Evolutionary conservation across 2,329 filamentous ascomycete species (phyloP), one percentile per base, ranked within the genome.

Genomic region (Fusarium sp.): DNA sequence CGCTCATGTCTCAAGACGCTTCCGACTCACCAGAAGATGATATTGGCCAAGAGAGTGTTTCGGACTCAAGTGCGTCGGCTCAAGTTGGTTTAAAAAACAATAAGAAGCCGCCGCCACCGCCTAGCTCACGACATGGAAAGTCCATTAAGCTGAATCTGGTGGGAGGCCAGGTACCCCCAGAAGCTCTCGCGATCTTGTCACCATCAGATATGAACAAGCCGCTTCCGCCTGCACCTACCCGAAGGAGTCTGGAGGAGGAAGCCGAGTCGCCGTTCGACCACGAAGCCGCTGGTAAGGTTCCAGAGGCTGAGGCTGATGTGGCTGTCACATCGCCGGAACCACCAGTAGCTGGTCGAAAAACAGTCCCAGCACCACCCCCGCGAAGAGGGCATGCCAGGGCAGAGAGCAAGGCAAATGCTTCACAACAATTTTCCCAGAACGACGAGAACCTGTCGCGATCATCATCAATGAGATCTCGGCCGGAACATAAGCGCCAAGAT

Each of bases 101-200:
- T 41, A 92, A 91, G 76, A 90, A 88, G 79, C 88, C 88, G 68
- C 91, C 91, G 16, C 92, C 92, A 9, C 92, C 92, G 24, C 85
- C 85, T 13, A 93, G 87, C 76, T 94, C 91, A 54, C 88, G 92
- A 58, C 92, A 94, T 80, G 93, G 93, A 7, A 94, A 91, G 79
- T 85, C 90, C 20, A 91, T 95, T 69, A 88, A 85, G 70, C 82
- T 45, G 81, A 81, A 80, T 55, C 77, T 84, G 62, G 71, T 82
- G 76, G 61, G 63, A 22, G 52, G 43, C 3, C 45, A 80, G 77
- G 76, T 79, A 69, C 60, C 67, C 34, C 38, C 62, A 3, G 70
- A 69, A 54, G 65, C 63, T 38, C 70, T 73, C 15, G 48, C 55
- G 24, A 58, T 62, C 9, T 65, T 69, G 46, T 71, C 72, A 12